A percentile compares a stretch with the other conserved stretches of the same genome.
Evolutionary conservation across 2,329 filamentous ascomycete species (phyloP).

Genomic region (Sporothrix luriei): DNA sequence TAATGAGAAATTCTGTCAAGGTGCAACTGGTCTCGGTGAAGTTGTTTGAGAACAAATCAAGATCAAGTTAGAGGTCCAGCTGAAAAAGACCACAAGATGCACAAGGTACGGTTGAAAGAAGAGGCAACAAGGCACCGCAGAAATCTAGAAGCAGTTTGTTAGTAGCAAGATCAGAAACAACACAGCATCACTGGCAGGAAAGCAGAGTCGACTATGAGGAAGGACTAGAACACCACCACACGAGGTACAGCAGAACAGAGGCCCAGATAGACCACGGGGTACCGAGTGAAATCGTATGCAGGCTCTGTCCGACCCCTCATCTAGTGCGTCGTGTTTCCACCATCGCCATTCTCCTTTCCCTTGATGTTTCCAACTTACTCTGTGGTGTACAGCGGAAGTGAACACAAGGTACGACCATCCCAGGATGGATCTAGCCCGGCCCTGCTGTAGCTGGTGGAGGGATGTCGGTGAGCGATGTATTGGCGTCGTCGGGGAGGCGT

Average conservation of each 20-base stretch:
- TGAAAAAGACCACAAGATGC: background rate
- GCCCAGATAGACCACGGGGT: background rate
- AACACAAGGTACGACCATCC: background rate
- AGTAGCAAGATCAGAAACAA: background rate
- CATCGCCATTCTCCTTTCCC: background rate
- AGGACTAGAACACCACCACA: background rate
- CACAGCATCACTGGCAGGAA: background rate
- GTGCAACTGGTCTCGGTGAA: background rate
- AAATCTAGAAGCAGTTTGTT: background rate
- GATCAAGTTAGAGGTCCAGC: background rate
- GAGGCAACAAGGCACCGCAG: background rate
- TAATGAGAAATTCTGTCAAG: background rate
- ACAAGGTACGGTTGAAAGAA: background rate
- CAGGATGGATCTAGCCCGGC: background rate
- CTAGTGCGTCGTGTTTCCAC: conserved; percentile 1
- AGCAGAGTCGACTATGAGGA: background rate
- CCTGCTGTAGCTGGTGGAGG: background rate
- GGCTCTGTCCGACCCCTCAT: background rate
- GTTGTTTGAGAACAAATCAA: background rate
- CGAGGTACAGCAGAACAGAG: background rate
- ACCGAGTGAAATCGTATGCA: conserved; percentile 8
- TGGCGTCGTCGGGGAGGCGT: background rate
- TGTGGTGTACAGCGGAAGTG: background rate
- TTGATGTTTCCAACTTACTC: conserved; percentile 3
- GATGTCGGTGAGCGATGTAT: background rate